Evolutionary conservation across 352 stramenopile species (phyloP).

Genomic region (Globisporangium paroecandrum): DNA sequence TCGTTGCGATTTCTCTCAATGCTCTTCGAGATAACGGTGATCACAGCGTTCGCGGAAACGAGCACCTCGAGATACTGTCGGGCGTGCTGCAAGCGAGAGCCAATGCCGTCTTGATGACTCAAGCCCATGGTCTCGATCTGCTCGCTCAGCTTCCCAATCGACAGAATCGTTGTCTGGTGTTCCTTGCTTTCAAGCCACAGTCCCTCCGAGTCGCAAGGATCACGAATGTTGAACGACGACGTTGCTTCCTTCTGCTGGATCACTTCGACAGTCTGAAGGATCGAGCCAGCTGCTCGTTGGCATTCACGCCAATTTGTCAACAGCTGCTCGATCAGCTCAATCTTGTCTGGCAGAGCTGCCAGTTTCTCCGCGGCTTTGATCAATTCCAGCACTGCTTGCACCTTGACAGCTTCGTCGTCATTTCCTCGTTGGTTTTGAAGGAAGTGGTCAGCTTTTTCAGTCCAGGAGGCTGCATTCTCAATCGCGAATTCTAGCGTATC

Average conservation of each 20-base stretch:
- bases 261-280: constrained; percentile 23
- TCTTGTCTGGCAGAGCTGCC: constrained; percentile 18
- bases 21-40: constrained; percentile 15
- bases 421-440: constrained; percentile 12
- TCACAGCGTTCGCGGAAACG: constrained; percentile 15
- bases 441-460: constrained; percentile 22
- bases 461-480: constrained; percentile 23
- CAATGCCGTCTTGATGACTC: constrained; percentile 8
- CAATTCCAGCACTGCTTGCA: constrained; percentile 20
- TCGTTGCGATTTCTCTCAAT: constrained; percentile 5
- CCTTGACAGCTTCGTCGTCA: constrained; percentile 5
- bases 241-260: constrained; percentile 26
- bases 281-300: constrained; percentile 11
- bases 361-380: constrained; percentile 27
- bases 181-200: constrained; percentile 16
- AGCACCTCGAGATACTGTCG: constrained; percentile 21
- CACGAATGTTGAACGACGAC: constrained; percentile 13
- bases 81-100: constrained; percentile 6
- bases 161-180: constrained; percentile 15
- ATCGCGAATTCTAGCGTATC: constrained; percentile 32
- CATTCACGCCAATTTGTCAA: constrained; percentile 28
- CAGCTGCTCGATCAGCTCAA: constrained; percentile 27
- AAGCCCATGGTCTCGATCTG: constrained; percentile 13
- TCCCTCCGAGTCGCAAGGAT: constrained; percentile 4
- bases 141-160: constrained; percentile 7